These are phyloP conservation scores for Alternaria solani DNA, from an alignment of 2,329 filamentous ascomycete species.

Conservation along the genomic window DNA sequence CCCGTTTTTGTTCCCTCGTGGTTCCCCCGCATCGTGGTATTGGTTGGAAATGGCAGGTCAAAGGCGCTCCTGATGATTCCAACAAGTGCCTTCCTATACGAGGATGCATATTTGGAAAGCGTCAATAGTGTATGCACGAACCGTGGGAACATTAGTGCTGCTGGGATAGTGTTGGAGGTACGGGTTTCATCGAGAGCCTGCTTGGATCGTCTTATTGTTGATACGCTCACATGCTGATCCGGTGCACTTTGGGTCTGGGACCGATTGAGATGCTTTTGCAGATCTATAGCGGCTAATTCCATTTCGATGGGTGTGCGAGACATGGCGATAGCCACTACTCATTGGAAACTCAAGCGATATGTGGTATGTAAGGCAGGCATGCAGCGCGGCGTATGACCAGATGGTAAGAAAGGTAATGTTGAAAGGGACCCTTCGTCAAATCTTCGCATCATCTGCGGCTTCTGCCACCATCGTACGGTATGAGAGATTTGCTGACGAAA, in stretches of 20 bases:
- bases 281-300: neutral
- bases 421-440: neutral
- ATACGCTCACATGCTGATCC: neutral
- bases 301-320: neutral
- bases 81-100: neutral
- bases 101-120: neutral
- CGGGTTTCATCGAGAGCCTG: neutral
- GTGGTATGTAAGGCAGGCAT: conserved; percentile 14
- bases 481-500: neutral
- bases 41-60: conserved; percentile 16
- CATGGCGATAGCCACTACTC: conserved; percentile 13
- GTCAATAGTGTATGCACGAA: neutral
- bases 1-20: conserved; percentile 1
- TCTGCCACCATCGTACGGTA: neutral
- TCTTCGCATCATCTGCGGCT: neutral
- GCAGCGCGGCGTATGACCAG: conserved; percentile 13
- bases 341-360: neutral
- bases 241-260: neutral
- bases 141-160: neutral
- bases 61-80: conserved; percentile 1
- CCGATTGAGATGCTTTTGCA: neutral
- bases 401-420: conserved; percentile 11
- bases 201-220: neutral
- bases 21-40: conserved; percentile 10
- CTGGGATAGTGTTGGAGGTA: neutral